These are phyloP conservation scores for Pulveroboletus sp. DNA, from an alignment of 768 basidiomycete genomes.

Conservation along the genomic window DNA sequence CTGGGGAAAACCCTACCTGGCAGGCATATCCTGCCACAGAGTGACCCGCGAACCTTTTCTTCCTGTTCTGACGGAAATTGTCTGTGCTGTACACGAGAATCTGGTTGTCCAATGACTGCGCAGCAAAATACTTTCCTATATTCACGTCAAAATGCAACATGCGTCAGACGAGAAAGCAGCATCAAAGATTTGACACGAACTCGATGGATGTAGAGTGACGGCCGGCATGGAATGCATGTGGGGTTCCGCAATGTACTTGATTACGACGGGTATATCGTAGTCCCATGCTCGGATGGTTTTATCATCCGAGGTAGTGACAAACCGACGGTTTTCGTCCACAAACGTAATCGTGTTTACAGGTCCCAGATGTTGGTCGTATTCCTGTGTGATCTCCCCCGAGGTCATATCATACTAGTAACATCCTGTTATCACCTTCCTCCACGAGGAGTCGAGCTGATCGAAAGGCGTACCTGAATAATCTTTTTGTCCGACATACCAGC, in stretches of 20 bases:
- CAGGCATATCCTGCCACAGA: conserved; percentile 97
- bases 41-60: conserved; percentile 97
- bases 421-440: neutral
- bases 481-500: conserved; percentile 99
- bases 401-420: conserved; percentile 82
- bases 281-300: conserved; percentile 99
- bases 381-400: conserved; percentile 92
- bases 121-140: conserved; percentile 91
- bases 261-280: conserved; percentile 98
- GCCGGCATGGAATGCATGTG: conserved; percentile 99
- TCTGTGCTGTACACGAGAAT: conserved; percentile 97
- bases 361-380: conserved; percentile 97
- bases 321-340: conserved; percentile 95
- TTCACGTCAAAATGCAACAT: neutral
- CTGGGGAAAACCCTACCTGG: conserved; percentile 95
- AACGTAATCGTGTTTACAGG: conserved; percentile 99
- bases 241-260: conserved; percentile 99
- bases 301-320: conserved; percentile 98
- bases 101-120: conserved; percentile 97
- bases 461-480: conserved; percentile 78
- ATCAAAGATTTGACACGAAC: conserved; percentile 46
- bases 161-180: conserved; percentile 14
- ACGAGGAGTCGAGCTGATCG: neutral
- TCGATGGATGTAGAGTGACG: conserved; percentile 90
- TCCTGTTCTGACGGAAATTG: conserved; percentile 97